Conservation (phyloP, 805 yeast genomes). For the Candida peoriensis region DNA sequence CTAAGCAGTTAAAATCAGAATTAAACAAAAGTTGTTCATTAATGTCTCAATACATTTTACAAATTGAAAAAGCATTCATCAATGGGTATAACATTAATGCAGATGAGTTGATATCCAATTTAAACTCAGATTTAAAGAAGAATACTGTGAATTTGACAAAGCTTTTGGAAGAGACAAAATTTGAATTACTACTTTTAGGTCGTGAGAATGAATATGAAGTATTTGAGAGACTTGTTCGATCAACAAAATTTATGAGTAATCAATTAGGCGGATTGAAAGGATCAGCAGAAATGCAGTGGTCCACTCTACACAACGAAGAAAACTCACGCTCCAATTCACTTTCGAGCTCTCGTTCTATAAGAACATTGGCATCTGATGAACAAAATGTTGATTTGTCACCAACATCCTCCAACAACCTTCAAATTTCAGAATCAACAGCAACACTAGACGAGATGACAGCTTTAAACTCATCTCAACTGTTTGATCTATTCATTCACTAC, state of each 20-base stretch:
- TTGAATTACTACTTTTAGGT: slow-evolving; percentile 53
- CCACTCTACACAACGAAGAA: slow-evolving; percentile 35
- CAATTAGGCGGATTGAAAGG: slow-evolving; percentile 64
- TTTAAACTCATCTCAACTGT: slow-evolving; percentile 36
- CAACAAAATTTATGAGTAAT: slow-evolving; percentile 46
- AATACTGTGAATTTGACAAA: slow-evolving; percentile 35
- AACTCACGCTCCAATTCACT: not conserved
- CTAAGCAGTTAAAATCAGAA: slow-evolving; percentile 34
- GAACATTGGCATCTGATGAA: slow-evolving; percentile 5
- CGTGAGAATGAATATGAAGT: slow-evolving; percentile 46
- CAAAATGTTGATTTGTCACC: not conserved
- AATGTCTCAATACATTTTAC: slow-evolving; percentile 44
- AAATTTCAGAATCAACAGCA: slow-evolving; percentile 7
- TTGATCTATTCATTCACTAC: slow-evolving; percentile 60
- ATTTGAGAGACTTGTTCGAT: slow-evolving; percentile 42
- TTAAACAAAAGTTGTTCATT: slow-evolving; percentile 47
- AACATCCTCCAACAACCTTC: not conserved
- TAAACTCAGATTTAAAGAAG: slow-evolving; percentile 34
- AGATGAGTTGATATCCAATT: slow-evolving; percentile 28
- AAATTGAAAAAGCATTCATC: slow-evolving; percentile 44
- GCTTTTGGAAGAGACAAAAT: slow-evolving; percentile 53
- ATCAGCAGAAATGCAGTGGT: slow-evolving; percentile 65
- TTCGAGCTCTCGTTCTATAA: slow-evolving; percentile 2
- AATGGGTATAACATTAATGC: slow-evolving; percentile 36
- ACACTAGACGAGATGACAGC: slow-evolving; percentile 16